Evolutionary conservation across 768 basidiomycete species (phyloP).

Genomic region (Mycena rosella): DNA sequence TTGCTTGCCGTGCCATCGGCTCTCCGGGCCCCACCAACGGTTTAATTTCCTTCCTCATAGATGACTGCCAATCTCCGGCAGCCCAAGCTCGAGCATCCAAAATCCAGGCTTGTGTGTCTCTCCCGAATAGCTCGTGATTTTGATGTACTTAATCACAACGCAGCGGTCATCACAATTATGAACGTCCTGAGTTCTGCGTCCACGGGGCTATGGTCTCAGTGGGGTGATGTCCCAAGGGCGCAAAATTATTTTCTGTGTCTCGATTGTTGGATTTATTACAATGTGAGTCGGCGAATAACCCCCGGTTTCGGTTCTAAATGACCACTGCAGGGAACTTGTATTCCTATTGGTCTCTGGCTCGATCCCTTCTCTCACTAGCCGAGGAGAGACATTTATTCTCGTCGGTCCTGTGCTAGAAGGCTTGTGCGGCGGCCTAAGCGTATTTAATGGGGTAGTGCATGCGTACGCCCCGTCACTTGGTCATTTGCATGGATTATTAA

Average conservation of each 20-base stretch:
- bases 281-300: slow-evolving; percentile 64
- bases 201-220: slow-evolving; percentile 89
- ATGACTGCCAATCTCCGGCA: slow-evolving; percentile 51
- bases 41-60: not conserved
- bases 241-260: slow-evolving; percentile 76
- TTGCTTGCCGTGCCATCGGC: slow-evolving; percentile 72
- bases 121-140: slow-evolving; percentile 9
- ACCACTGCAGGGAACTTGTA: slow-evolving; percentile 71
- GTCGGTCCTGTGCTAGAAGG: slow-evolving; percentile 87
- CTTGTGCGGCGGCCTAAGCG: slow-evolving; percentile 75
- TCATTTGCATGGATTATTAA: slow-evolving; percentile 45
- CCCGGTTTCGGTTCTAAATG: slow-evolving; percentile 23
- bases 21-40: slow-evolving; percentile 14
- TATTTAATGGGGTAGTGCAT: slow-evolving; percentile 77
- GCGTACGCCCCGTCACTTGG: slow-evolving; percentile 67
- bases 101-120: slow-evolving; percentile 70
- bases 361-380: slow-evolving; percentile 63
- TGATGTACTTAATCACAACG: not conserved
- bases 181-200: slow-evolving; percentile 84
- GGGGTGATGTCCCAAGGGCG: slow-evolving; percentile 83
- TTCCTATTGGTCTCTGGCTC: slow-evolving; percentile 85
- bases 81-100: slow-evolving; percentile 79
- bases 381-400: slow-evolving; percentile 75
- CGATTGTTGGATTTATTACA: slow-evolving; percentile 76
- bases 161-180: slow-evolving; percentile 80